Evolutionary conservation across 805 yeast genomes (phyloP), one percentile per base, ranked within the genome.

Genomic region (Candida chauliodis): DNA sequence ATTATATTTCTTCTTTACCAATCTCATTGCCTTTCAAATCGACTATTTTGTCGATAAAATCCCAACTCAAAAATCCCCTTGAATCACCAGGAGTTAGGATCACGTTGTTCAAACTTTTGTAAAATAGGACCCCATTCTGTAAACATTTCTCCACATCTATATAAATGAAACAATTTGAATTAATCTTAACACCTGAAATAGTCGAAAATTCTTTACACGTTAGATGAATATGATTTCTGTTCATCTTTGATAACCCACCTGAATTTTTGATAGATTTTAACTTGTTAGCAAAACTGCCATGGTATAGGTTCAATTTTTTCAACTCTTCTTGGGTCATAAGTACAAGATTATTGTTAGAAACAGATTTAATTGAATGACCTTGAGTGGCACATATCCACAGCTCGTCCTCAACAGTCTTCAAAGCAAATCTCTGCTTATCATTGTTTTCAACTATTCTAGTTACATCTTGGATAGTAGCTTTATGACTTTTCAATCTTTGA

Each of bases 221-320:
- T 55, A 91, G 71, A 61, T 93, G 99, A 13, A 93, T 78, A 56
- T 93, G 98, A 47, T 82, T 82, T 50, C 99, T 66, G 22, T 58
- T 61, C 96, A 89, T 86, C 43, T 61, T 68, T 11, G 72, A 70
- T 17, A 93, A 61, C 0, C 87, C 89, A 0, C 78, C 78, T 3
- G 69, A 48, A 18, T 60, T 37, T n/a, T 71, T 39, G 3, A 85
- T 85, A 15, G 53, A 40, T 1, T 61, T 51, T 47, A 84, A 61
- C 20, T 74, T 77, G 2, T 57, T 54, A 4, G 42, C 38, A 42
- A 69, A 78, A 0, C 98, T 91, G 3, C 98, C 98, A 57, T 93
- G 99, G 14, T 87, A 79, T 2, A 88, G 71, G 2, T 58, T 54
- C 0, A 46, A 27, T 0, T 85, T 93, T 33, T 78, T 64, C 17